A percentile compares a stretch with the other conserved stretches of the same genome.
Evolutionary conservation across 73 alveolate genomes (phyloP).

Genomic region (Paramecium sonneborni): DNA sequence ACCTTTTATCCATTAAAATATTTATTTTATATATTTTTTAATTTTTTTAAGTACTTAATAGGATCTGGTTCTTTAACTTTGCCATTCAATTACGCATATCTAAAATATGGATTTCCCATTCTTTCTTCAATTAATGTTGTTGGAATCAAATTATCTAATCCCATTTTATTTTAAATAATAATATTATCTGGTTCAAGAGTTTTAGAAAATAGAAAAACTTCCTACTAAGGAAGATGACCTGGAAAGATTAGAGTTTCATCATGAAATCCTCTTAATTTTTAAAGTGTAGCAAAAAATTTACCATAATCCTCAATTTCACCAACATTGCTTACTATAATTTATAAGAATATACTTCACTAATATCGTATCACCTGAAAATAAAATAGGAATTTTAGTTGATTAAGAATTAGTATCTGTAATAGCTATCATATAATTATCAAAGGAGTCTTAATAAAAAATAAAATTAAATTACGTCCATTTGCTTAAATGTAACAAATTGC

Average conservation of each 20-base stretch:
- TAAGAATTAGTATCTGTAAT: not conserved
- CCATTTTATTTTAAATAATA: not conserved
- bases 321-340: not conserved
- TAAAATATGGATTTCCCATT: constrained; percentile 52
- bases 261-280: constrained; percentile 41
- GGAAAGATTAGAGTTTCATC: constrained; percentile 53
- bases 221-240: constrained; percentile 38
- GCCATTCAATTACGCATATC: constrained; percentile 4
- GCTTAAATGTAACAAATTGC: constrained; percentile 3
- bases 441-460: not conserved
- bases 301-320: constrained; percentile 11
- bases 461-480: constrained; percentile 34
- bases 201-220: constrained; percentile 16
- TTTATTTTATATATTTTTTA: constrained; percentile 21
- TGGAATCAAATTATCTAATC: constrained; percentile 28
- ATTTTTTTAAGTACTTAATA: constrained; percentile 38
- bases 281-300: not conserved
- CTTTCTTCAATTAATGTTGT: constrained; percentile 34
- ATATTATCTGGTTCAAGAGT: constrained; percentile 40
- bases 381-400: constrained; percentile 5
- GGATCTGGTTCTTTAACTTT: constrained; percentile 24
- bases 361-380: constrained; percentile 36
- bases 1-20: constrained; percentile 20
- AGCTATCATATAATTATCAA: constrained; percentile 47
- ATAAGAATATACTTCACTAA: not conserved